phyloP scores from a whole-genome alignment of 2,329 filamentous ascomycete genomes.

The Alternaria sp. region DNA sequence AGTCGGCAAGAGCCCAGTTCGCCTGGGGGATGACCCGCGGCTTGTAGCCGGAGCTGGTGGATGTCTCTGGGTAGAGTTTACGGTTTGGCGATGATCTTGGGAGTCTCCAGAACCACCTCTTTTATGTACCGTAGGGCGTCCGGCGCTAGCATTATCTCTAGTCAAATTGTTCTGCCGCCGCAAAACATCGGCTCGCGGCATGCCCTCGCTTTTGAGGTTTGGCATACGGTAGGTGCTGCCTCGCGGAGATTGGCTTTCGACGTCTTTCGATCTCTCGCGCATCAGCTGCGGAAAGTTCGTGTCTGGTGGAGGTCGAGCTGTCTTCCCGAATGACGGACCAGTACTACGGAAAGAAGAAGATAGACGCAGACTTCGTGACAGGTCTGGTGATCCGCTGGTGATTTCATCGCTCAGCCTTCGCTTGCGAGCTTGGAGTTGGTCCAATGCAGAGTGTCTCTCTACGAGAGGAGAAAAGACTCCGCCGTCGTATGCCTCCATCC shows the following conservation, averaged over 20 bases:
- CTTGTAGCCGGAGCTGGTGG: conserved; percentile 37
- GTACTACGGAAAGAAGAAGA: conserved; percentile 46
- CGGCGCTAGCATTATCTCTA: conserved; percentile 16
- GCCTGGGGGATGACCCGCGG: conserved; percentile 40
- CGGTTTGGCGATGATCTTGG: conserved; percentile 24
- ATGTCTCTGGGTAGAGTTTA: conserved; percentile 33
- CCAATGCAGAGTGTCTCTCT: conserved; percentile 18
- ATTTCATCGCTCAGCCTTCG: conserved; percentile 14
- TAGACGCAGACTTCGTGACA: conserved; percentile 32
- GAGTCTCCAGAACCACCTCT: conserved; percentile 40
- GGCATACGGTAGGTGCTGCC: conserved; percentile 21
- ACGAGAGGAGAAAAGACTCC: conserved; percentile 41
- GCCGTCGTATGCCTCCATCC: conserved; percentile 54
- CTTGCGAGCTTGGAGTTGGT: conserved; percentile 10
- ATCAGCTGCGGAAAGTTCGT: conserved; percentile 36
- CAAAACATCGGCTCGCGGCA: conserved; percentile 45
- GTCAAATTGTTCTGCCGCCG: conserved; percentile 36
- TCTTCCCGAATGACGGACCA: conserved; percentile 30
- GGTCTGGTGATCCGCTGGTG: conserved; percentile 25
- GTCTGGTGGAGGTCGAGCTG: conserved; percentile 35
- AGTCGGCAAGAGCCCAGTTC: conserved; percentile 26
- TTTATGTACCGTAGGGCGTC: conserved; percentile 30
- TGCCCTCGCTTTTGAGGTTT: conserved; percentile 23
- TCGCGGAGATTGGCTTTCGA: conserved; percentile 34
- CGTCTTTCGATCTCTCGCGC: conserved; percentile 29